Evolutionary conservation across 257 asterid species (phyloP), one percentile per base, ranked within the genome.

Genomic region (Euphrasia confusa): DNA sequence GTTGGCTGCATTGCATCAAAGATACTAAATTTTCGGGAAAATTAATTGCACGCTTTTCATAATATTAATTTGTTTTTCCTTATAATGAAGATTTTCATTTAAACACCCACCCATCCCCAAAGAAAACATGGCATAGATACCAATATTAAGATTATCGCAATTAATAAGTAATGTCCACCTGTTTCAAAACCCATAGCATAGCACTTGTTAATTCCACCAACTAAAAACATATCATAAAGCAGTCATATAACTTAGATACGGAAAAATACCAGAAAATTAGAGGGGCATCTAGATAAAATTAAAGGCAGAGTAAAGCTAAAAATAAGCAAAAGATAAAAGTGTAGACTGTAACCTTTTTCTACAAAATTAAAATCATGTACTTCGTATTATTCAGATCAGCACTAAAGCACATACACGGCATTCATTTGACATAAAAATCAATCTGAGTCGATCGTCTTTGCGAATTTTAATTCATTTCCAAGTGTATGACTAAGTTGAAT

Each of bases 401-500:
- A 12, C 13, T 5, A 42, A 56, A 52, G 26, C n/a, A 60, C 10
- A 33, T 10, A 28, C 3, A 30, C 21, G 58, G 21, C 26, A 18
- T 59, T 26, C 60, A 53, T 39, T 30, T 39, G 15, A 8, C 11
- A 30, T 40, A 42, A 27, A 61, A 39, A 37, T 40, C 56, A 26
- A 47, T 54, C 35, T 40, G 45, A 33, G 66, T 50, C 67, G 52
- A 67, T 72, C 64, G 42, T 54, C 33, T 58, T 12, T 13, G 58
- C 54, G 33, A 65, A 62, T 48, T 66, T 33, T 17, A 60, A 60
- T 47, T 17, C 15, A 50, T 56, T 57, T 26, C 28, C 52, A 32
- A 49, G 48, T 49, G 11, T 35, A 56, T 39, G 72, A 63, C 69
- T 32, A 11, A 67, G 68, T 70, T 58, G 59, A 69, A 44, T n/a